These are phyloP conservation scores for Cicer judaicum DNA, from an alignment of 306 rosid genomes.

Conservation along the genomic window DNA sequence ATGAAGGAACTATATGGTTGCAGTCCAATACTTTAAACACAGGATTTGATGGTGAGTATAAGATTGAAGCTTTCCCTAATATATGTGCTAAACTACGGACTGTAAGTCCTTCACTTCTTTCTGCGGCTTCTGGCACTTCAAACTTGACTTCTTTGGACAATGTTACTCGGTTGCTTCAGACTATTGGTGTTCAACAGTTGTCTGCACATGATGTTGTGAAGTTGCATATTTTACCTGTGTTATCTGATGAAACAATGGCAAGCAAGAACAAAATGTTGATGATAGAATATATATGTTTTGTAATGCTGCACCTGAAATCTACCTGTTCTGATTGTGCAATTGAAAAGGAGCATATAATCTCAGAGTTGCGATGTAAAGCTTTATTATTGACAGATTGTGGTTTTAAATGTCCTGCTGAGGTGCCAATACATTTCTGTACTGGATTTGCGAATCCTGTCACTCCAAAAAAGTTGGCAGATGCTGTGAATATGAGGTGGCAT, in stretches of 20 bases:
- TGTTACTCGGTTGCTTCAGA: slow-evolving; percentile 62
- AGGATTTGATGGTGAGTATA: slow-evolving; percentile 60
- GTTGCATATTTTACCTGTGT: slow-evolving; percentile 77
- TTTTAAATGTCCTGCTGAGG: slow-evolving; percentile 68
- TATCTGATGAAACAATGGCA: slow-evolving; percentile 55
- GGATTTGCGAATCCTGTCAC: slow-evolving; percentile 77
- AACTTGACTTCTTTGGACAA: slow-evolving; percentile 52
- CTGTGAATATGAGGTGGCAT: slow-evolving; percentile 69
- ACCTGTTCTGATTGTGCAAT: slow-evolving; percentile 71
- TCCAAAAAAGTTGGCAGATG: slow-evolving; percentile 63
- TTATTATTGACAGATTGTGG: slow-evolving; percentile 77
- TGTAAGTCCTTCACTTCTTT: slow-evolving; percentile 69
- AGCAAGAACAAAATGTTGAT: slow-evolving; percentile 56
- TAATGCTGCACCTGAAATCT: slow-evolving; percentile 77
- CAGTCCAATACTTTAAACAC: slow-evolving; percentile 57
- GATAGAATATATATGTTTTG: slow-evolving; percentile 84
- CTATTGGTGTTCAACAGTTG: slow-evolving; percentile 81
- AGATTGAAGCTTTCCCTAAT: slow-evolving; percentile 72
- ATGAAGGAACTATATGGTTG: slow-evolving; percentile 88
- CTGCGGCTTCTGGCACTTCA: slow-evolving; percentile 59
- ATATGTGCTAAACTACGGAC: slow-evolving; percentile 74
- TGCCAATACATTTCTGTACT: slow-evolving; percentile 76
- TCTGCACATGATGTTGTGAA: slow-evolving; percentile 90
- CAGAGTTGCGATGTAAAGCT: slow-evolving; percentile 64
- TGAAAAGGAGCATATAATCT: slow-evolving; percentile 67